Evolutionary conservation across 2,329 filamentous ascomycete genomes (phyloP), one percentile per base, ranked within the genome.

Genomic region (Periglandula ipomoeae): DNA sequence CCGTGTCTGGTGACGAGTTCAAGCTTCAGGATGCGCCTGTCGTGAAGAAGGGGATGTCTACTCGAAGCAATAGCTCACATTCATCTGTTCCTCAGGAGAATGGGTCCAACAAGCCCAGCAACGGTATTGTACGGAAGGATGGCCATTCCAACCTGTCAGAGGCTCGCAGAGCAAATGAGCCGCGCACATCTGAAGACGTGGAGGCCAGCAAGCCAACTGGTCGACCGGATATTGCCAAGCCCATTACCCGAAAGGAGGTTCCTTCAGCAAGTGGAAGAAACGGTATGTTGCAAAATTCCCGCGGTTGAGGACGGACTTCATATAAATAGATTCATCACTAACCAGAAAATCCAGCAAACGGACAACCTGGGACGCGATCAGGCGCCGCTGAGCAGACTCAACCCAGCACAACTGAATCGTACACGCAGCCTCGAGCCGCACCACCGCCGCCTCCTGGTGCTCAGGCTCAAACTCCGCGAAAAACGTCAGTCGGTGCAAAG

Each of bases 21-120:
- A 88, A 84, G 65, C 67, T 93, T 39, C 87, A 91, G 60, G 88
- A 95, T 44, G 87, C 85, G 1, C 87, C 89, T 0, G 85, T 82
- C 65, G 78, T 73, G 58, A 79, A 77, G 58, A 75, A 72, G 58
- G 53, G 67, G 27, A 56, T 65, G 15, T 66, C 65, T 49, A 64
- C 70, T 3, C 67, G 72, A 48, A 70, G 65, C 55, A 58, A 52
- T 41, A 70, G 69, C 54, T 73, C 73, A 1, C 69, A 73, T 48
- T 69, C 66, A 9, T 65, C 62, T 46, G 57, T 62, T 19, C 61
- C 66, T 5, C 59, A 68, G 35, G 73, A 65, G 15, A 58, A 55
- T 30, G 58, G 57, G 32, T 62, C 67, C 5, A 52, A 51, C 17
- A 69, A 65, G 43, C 59, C 65, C 3, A 62, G 62, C 46, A 69